Conservation (phyloP, 352 stramenopile species). For the Phytophthora boehmeriae region DNA sequence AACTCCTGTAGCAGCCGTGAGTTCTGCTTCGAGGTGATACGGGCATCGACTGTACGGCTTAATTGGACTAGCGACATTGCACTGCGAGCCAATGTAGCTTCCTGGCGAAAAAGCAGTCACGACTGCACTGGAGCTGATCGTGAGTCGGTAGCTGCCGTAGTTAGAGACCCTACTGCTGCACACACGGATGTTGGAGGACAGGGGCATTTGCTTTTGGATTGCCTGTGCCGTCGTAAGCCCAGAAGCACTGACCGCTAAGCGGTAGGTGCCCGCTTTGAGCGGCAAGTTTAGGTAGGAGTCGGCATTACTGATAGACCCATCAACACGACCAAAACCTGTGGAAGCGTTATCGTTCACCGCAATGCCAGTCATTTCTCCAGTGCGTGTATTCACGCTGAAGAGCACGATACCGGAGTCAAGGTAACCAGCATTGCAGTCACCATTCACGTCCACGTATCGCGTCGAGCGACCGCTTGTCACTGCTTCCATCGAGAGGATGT, state of each 20-base stretch:
- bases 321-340: conserved; percentile 39
- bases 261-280: conserved; percentile 52
- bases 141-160: conserved; percentile 74
- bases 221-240: conserved; percentile 53
- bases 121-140: conserved; percentile 41
- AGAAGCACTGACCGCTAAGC: conserved; percentile 60
- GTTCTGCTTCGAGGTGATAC: conserved; percentile 61
- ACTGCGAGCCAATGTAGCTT: conserved; percentile 75
- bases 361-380: conserved; percentile 19
- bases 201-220: conserved; percentile 43
- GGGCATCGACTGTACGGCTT: conserved; percentile 50
- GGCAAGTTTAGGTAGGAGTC: conserved; percentile 62
- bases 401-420: conserved; percentile 70
- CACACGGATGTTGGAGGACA: conserved; percentile 43
- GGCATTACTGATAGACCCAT: conserved; percentile 57
- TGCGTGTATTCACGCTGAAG: conserved; percentile 45
- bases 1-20: conserved; percentile 35
- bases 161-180: conserved; percentile 59
- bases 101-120: conserved; percentile 39
- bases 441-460: conserved; percentile 63
- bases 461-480: conserved; percentile 16
- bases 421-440: conserved; percentile 71
- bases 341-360: conserved; percentile 54
- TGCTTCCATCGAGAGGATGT: conserved; percentile 72
- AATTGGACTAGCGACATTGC: conserved; percentile 26